These are phyloP conservation scores for Starmerella apicola DNA, from an alignment of 805 yeast species.

Conservation along the genomic window DNA sequence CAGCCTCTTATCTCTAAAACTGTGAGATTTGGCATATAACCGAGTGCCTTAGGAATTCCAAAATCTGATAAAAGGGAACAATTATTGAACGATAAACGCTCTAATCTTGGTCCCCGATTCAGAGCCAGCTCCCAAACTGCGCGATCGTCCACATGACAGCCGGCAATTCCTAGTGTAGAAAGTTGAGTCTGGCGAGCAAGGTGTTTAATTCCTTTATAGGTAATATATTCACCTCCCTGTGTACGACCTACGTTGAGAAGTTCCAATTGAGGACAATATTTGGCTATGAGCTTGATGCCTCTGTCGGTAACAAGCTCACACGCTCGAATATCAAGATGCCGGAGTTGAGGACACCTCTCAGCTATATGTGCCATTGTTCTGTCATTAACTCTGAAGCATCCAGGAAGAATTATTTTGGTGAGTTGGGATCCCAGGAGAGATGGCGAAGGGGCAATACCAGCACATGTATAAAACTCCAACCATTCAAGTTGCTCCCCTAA, in stretches of 20 bases:
- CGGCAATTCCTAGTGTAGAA: conserved; percentile 75
- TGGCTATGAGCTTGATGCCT: conserved; percentile 58
- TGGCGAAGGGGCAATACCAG: conserved; percentile 47
- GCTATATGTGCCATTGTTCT: conserved; percentile 41
- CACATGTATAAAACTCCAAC: conserved; percentile 78
- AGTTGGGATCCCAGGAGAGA: conserved; percentile 35
- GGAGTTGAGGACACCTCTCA: conserved; percentile 44
- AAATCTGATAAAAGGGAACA: conserved; percentile 50
- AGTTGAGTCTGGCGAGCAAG: conserved; percentile 46
- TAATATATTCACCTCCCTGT: conserved; percentile 48
- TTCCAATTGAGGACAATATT: conserved; percentile 43
- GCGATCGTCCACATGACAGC: conserved; percentile 67
- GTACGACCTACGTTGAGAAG: conserved; percentile 75
- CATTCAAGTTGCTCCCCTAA: conserved; percentile 41
- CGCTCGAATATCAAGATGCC: conserved; percentile 65
- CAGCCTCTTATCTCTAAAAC: conserved; percentile 70
- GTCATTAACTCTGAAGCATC: conserved; percentile 53
- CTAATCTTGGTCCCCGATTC: conserved; percentile 37
- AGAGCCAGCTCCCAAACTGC: conserved; percentile 70
- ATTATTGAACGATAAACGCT: conserved; percentile 62
- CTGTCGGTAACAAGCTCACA: conserved; percentile 67
- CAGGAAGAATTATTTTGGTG: conserved; percentile 50
- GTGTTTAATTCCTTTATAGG: conserved; percentile 54
- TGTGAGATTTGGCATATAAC: conserved; percentile 45
- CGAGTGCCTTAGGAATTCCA: conserved; percentile 42